Evolutionary conservation across 805 yeast species (phyloP).

Genomic region (Metschnikowia proteae): DNA sequence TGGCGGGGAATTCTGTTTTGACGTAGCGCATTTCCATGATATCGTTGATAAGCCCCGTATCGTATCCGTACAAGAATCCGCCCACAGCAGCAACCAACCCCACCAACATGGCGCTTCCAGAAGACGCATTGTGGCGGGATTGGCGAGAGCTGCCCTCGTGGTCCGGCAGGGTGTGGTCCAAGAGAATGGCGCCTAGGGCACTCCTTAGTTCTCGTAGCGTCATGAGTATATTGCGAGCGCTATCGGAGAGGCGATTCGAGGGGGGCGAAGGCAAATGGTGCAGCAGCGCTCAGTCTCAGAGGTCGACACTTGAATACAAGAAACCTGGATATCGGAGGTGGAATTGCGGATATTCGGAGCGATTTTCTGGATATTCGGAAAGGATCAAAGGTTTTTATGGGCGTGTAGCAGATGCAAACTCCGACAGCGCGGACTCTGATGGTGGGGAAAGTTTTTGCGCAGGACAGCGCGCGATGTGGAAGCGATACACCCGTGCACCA

Average conservation of each 20-base stretch:
- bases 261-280: neutral
- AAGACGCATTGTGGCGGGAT: conserved; percentile 46
- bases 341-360: too few relatives aligned
- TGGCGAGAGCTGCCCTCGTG: conserved; percentile 30
- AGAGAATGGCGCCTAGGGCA: conserved; percentile 26
- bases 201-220: conserved; percentile 4
- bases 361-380: neutral
- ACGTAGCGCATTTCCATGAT: conserved; percentile 74
- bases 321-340: too few relatives aligned
- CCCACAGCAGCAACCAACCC: conserved; percentile 88
- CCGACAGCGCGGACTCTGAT: conserved; percentile 3
- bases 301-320: too few relatives aligned
- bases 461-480: neutral
- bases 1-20: conserved; percentile 50
- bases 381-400: neutral
- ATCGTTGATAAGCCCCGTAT: conserved; percentile 82
- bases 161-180: conserved; percentile 34
- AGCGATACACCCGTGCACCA: conserved; percentile 1
- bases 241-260: neutral
- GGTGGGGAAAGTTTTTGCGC: conserved; percentile 8
- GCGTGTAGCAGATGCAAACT: neutral
- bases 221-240: conserved; percentile 4
- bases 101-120: conserved; percentile 63
- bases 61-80: conserved; percentile 86
- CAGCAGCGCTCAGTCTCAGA: neutral